Evolutionary conservation across 2,329 filamentous ascomycete species (phyloP).

Genomic region (Moelleriella libera): DNA sequence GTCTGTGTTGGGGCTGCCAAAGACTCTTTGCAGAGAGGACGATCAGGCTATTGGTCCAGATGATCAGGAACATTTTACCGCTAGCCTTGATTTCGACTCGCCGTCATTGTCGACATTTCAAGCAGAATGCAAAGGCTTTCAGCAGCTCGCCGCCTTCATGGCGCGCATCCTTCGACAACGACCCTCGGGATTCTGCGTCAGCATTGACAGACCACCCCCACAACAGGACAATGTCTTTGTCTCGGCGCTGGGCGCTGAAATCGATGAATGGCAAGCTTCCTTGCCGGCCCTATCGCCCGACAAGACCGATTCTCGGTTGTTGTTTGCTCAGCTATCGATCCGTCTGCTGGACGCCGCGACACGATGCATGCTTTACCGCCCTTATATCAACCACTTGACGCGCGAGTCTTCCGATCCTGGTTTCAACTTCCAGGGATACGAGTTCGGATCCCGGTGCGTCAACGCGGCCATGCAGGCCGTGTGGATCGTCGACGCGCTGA

Average conservation of each 20-base stretch:
- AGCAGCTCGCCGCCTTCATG: neutral
- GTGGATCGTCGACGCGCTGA: neutral
- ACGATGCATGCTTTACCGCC: neutral
- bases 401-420: neutral
- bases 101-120: neutral
- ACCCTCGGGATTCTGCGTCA: neutral
- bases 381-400: neutral
- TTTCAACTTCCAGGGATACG: neutral
- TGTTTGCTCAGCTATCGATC: neutral
- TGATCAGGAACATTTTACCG: neutral
- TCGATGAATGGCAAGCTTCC: neutral
- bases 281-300: neutral
- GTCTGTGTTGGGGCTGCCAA: neutral
- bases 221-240: neutral
- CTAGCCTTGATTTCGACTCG: too few relatives aligned
- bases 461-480: neutral
- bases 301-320: neutral
- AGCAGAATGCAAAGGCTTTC: neutral
- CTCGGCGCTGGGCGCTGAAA: neutral
- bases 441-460: neutral
- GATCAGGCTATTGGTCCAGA: neutral
- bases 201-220: neutral
- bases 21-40: neutral
- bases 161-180: neutral
- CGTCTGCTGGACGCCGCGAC: neutral